Percentiles rank a stretch among this genome's conserved stretches.
Evolutionary conservation across 495 filamentous ascomycete genomes (phyloP).

Genomic region (Aspergillus coremiiformis): DNA sequence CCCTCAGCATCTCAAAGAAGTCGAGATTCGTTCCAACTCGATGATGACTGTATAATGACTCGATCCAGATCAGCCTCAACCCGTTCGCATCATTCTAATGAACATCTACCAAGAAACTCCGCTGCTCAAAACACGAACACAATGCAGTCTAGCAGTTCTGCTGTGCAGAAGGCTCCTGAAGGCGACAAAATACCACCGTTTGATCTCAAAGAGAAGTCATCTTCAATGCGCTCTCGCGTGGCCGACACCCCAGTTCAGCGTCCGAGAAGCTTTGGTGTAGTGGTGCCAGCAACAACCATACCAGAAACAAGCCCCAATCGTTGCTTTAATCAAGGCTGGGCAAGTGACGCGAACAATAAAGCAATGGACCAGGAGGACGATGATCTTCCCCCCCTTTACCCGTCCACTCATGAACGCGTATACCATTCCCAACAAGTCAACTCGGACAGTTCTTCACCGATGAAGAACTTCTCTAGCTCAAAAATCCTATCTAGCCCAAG

Average conservation of each 20-base stretch:
- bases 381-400: slow-evolving; percentile 33
- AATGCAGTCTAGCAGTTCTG: slow-evolving; percentile 14
- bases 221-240: slow-evolving; percentile 37
- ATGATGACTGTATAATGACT: not conserved
- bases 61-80: slow-evolving; percentile 4
- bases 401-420: slow-evolving; percentile 12
- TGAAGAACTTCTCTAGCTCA: slow-evolving; percentile 23
- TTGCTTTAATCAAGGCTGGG: slow-evolving; percentile 20
- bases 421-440: slow-evolving; percentile 20
- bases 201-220: slow-evolving; percentile 24
- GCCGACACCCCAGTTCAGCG: slow-evolving; percentile 35
- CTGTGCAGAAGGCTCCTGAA: not conserved
- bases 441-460: slow-evolving; percentile 24
- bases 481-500: slow-evolving; percentile 38
- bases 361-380: slow-evolving; percentile 35
- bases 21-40: slow-evolving; percentile 4
- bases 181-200: slow-evolving; percentile 1
- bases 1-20: slow-evolving; percentile 12
- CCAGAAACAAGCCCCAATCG: slow-evolving; percentile 38
- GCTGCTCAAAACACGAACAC: slow-evolving; percentile 6
- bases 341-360: slow-evolving; percentile 22
- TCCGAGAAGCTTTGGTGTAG: slow-evolving; percentile 21
- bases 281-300: slow-evolving; percentile 28
- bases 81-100: slow-evolving; percentile 6
- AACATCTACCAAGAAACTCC: not conserved